Conservation (phyloP, 2,329 filamentous ascomycete species). For the Penicillium sp. region DNA sequence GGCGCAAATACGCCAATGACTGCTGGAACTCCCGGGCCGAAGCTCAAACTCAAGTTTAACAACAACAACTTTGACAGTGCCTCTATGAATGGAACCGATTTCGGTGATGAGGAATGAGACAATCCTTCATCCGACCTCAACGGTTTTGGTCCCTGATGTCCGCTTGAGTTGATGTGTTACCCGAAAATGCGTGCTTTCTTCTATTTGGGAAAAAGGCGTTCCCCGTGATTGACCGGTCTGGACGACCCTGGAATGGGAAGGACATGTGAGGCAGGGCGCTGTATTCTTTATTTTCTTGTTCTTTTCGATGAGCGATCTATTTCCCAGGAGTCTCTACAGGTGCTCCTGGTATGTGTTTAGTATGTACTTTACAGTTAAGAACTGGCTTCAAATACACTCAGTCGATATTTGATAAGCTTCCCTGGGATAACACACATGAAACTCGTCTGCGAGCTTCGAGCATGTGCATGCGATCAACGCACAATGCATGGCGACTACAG, state of each 20-base stretch:
- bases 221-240: background rate
- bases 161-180: conserved; percentile 9
- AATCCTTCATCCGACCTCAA: background rate
- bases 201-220: conserved; percentile 11
- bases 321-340: background rate
- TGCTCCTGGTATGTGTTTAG: conserved; percentile 5
- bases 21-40: conserved; percentile 55
- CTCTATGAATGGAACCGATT: conserved; percentile 32
- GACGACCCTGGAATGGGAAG: background rate
- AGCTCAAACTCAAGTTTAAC: conserved; percentile 66
- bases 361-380: conserved; percentile 8
- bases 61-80: conserved; percentile 40
- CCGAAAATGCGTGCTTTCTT: conserved; percentile 6
- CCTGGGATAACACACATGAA: background rate
- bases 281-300: conserved; percentile 11
- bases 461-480: background rate
- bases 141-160: background rate
- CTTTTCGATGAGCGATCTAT: conserved; percentile 5
- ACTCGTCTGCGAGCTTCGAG: background rate
- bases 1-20: conserved; percentile 63
- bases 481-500: background rate
- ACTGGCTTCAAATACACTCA: background rate
- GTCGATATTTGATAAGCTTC: background rate
- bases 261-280: background rate
- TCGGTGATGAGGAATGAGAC: conserved; percentile 34